Percentiles rank a stretch among this genome's conserved stretches.
phyloP scores from a whole-genome alignment of 768 basidiomycete genomes.

The Boletus vermiculosoides region DNA sequence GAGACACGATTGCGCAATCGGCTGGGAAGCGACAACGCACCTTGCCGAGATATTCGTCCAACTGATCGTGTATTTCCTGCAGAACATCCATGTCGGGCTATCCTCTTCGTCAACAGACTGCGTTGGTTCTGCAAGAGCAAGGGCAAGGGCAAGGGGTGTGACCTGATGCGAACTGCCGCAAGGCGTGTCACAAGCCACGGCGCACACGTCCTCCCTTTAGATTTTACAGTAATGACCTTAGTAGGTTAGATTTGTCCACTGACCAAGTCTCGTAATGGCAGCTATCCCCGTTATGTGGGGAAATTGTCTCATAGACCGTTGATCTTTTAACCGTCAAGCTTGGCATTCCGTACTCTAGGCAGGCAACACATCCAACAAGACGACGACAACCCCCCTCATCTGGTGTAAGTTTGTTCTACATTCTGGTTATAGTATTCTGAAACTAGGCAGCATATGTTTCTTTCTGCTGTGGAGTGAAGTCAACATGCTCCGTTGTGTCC shows the following conservation, averaged over 20 bases:
- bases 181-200: conserved; percentile 13
- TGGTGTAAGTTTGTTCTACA: background rate
- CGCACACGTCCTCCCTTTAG: background rate
- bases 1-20: conserved; percentile 37
- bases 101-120: background rate
- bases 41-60: conserved; percentile 24
- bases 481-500: background rate
- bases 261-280: conserved; percentile 5
- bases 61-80: conserved; percentile 11
- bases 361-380: background rate
- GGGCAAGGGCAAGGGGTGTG: background rate
- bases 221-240: background rate
- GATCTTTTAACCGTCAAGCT: background rate
- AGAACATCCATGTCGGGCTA: conserved; percentile 15
- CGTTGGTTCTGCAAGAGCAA: conserved; percentile 3
- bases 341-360: background rate
- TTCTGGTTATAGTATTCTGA: background rate
- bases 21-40: conserved; percentile 13
- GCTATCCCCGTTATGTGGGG: background rate
- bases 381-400: background rate
- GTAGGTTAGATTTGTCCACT: background rate
- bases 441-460: background rate
- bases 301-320: background rate
- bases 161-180: background rate
- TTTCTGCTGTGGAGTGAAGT: background rate